Evolutionary conservation across 352 stramenopile species (phyloP), one percentile per base, ranked within the genome.

Genomic region (Plasmopara viticola): DNA sequence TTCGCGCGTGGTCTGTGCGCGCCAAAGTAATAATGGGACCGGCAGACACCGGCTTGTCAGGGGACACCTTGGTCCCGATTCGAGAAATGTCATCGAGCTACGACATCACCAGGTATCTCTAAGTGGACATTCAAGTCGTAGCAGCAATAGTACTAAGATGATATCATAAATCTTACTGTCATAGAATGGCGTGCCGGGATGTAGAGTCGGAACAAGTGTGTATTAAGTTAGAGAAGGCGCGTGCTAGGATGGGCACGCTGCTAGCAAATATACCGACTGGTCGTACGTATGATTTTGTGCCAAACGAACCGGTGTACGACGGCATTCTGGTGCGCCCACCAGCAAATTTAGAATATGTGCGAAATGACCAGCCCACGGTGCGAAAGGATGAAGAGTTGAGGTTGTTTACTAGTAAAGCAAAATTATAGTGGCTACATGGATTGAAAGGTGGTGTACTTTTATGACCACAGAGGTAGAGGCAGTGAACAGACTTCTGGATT

Each of bases 281-380:
- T 25, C 70, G 72, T 6, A 65, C 73, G 44, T 91, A 85, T 44
- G 80, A 91, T 54, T 49, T 61, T 17, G 47, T 47, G 1, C 73
- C 72, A 0, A 68, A 74, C 14, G 68, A 78, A 46, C 28, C 48
- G 1, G 58, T 53, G 18, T 79, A 86, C 42, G 70, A 83, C 42
- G 67, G 73, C 9, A 84, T 86, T 48, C 31, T 51, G 14, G 68
- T 70, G 38, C 65, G 51, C 45, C 31, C 52, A 0, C 37, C 49
- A 13, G 56, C 33, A 4, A 49, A 66, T 25, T 35, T 44, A 9
- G 37, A 29, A 9, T n/a, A 34, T 17, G 20, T 39, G 31, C 5
- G 45, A 44, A 51, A 41, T 28, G 43, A 44, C 14, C 35, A 58
- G 9, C 4, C 17, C 7, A 10, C 48, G 18, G 28, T 30, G 15